A percentile compares a stretch with the other conserved stretches of the same genome.
Evolutionary conservation across 2,329 filamentous ascomycete genomes (phyloP).

Genomic region (Calcarisporium arbuscula): DNA sequence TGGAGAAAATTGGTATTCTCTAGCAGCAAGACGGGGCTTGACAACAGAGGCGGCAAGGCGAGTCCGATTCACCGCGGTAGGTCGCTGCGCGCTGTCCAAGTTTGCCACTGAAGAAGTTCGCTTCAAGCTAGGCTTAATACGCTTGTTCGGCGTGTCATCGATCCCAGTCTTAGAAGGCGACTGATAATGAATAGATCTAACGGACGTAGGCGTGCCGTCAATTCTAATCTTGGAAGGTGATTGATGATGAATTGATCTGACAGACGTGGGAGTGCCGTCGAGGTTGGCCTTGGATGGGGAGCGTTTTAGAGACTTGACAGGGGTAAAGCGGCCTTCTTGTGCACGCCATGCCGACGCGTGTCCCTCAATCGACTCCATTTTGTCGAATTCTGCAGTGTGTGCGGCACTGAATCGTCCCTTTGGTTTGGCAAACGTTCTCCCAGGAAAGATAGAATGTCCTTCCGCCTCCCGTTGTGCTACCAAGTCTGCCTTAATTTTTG

Average conservation of each 20-base stretch:
- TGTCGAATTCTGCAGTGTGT: slow-evolving; percentile 86
- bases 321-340: slow-evolving; percentile 46
- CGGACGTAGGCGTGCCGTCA: slow-evolving; percentile 26
- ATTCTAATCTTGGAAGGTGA: slow-evolving; percentile 45
- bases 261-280: slow-evolving; percentile 26
- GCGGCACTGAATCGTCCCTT: slow-evolving; percentile 78
- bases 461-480: slow-evolving; percentile 54
- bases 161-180: slow-evolving; percentile 55
- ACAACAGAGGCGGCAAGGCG: slow-evolving; percentile 13
- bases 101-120: slow-evolving; percentile 25
- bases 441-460: slow-evolving; percentile 22
- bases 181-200: too few relatives aligned
- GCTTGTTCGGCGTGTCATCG: slow-evolving; percentile 46
- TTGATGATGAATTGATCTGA: too few relatives aligned
- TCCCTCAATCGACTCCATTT: slow-evolving; percentile 93
- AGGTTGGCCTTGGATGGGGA: slow-evolving; percentile 40
- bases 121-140: slow-evolving; percentile 29
- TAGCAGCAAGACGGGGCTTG: slow-evolving; percentile 10
- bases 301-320: slow-evolving; percentile 33
- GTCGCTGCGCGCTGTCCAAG: slow-evolving; percentile 17
- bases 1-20: slow-evolving; percentile 20
- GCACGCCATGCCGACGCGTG: slow-evolving; percentile 75
- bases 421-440: slow-evolving; percentile 70
- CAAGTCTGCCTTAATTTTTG: slow-evolving; percentile 64
- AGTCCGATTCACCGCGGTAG: slow-evolving; percentile 19